Evolutionary conservation across 1,284 basidiomycete species (phyloP), one percentile per base, ranked within the genome.

Genomic region (Gymnopus androsaceus): DNA sequence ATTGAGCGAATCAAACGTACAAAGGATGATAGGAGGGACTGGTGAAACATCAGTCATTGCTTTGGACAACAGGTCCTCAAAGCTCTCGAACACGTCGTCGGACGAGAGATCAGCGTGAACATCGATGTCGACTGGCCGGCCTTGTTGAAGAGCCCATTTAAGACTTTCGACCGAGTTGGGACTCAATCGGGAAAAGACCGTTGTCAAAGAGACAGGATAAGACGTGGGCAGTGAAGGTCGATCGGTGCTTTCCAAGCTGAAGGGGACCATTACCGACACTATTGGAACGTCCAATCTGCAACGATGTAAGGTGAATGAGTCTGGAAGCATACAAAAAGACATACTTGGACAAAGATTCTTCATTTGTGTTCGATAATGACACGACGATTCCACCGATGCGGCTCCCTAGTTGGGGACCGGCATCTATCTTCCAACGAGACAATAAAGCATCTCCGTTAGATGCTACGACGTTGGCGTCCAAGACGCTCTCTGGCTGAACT

Each of bases 31-130:
- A 27, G 81, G 76, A 4, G 83, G 80, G 4, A 80, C 74, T 36
- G 75, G 76, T 12, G 68, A 57, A 3, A 73, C 69, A 61, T 74
- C 77, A 50, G 68, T 72, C 28, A 78, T 81, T 12, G 84, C 80
- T 64, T 85, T 87, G 52, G 79, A 78, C 54, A 94, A 77, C 38
- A 90, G 70, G 57, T 92, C 90, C 64, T 92, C 88, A 31, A 94
- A 79, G 2, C 75, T 75, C 56, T 94, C 91, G 74, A 90, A 86
- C 6, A 80, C 75, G 23, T 77, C 67, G 54, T 89, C 85, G 8
- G 77, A 72, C 51, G n/a, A n/a, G n/a, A 88, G 71, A 49, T 78
- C 74, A 33, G 75, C 73, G 59, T 81, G 75, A 47, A 92, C 75
- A 64, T 89, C 83, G 60, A 92, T 80, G 64, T 90, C 87, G 17